A percentile compares a stretch with the other conserved stretches of the same genome.
Evolutionary conservation across 129 eudicot genomes (phyloP).

Genomic region (Dittrichia graveolens): DNA sequence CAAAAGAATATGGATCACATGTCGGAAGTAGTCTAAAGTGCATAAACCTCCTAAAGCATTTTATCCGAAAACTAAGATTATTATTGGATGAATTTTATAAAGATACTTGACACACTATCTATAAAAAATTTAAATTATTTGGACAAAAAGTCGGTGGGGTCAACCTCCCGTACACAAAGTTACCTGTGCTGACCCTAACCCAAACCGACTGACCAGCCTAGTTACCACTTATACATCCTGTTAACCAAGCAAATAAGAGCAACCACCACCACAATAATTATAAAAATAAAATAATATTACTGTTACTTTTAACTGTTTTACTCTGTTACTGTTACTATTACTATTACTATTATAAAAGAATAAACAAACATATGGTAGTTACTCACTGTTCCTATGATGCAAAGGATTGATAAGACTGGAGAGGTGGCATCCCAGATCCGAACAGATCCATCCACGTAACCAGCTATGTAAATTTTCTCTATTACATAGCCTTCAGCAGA

Average conservation of each 20-base stretch:
- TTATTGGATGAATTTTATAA: not conserved
- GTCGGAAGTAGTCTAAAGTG: not conserved
- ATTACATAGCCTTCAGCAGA: slow-evolving; percentile 47
- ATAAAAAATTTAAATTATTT: not conserved
- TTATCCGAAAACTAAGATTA: not conserved
- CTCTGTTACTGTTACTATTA: no score
- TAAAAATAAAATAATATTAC: no score
- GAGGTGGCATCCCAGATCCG: slow-evolving; percentile 89
- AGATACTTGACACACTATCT: not conserved
- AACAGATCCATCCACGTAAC: slow-evolving; percentile 90
- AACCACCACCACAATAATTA: no score
- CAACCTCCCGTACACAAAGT: not conserved
- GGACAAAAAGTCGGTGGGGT: not conserved
- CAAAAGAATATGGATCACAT: not conserved
- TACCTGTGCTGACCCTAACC: not conserved
- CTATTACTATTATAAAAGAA: not conserved
- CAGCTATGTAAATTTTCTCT: slow-evolving; percentile 62
- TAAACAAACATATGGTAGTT: slow-evolving; percentile 5
- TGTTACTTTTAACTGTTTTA: no score
- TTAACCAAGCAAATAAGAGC: not conserved
- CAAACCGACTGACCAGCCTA: not conserved
- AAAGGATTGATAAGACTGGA: slow-evolving; percentile 66
- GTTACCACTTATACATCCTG: not conserved
- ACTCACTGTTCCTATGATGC: slow-evolving; percentile 56
- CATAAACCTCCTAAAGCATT: not conserved